These are phyloP conservation scores for Sinapis alba DNA, from an alignment of 441 rosid genomes.

Conservation along the genomic window DNA sequence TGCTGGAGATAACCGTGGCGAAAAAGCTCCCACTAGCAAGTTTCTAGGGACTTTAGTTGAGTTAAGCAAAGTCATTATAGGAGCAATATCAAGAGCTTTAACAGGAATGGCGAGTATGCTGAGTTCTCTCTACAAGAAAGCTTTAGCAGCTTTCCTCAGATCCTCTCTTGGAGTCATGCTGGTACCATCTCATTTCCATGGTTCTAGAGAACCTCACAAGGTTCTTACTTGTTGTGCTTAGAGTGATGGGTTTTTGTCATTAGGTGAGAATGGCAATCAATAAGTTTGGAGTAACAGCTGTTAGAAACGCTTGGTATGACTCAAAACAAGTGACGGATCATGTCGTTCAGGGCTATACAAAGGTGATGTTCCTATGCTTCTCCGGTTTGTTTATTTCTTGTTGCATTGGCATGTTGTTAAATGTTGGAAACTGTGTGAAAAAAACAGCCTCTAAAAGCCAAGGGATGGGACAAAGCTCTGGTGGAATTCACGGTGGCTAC, in stretches of 20 bases:
- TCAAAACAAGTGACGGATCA: conserved; percentile 61
- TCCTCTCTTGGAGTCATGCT: conserved; percentile 73
- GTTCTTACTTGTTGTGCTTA: conserved; percentile 19
- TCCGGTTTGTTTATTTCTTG: neutral
- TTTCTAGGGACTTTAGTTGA: conserved; percentile 46
- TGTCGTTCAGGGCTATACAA: conserved; percentile 69
- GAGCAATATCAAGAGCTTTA: conserved; percentile 40
- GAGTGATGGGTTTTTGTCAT: conserved; percentile 8
- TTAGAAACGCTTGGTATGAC: conserved; percentile 78
- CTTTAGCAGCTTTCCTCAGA: conserved; percentile 57
- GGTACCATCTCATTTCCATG: conserved; percentile 49
- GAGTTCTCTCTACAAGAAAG: conserved; percentile 62
- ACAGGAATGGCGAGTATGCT: conserved; percentile 59
- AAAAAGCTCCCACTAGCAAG: conserved; percentile 39
- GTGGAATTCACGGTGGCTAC: conserved; percentile 42
- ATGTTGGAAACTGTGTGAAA: neutral
- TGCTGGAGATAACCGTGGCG: conserved; percentile 34
- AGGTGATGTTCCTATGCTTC: conserved; percentile 45
- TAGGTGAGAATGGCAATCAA: conserved; percentile 74
- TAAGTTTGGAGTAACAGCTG: conserved; percentile 71
- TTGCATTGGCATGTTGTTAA: neutral
- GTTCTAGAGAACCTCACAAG: conserved; percentile 15
- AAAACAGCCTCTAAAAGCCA: conserved; percentile 39
- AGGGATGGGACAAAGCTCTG: conserved; percentile 47
- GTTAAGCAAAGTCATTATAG: conserved; percentile 37